phyloP scores from a whole-genome alignment of 768 basidiomycete species.

The Tephrocybe sp. region DNA sequence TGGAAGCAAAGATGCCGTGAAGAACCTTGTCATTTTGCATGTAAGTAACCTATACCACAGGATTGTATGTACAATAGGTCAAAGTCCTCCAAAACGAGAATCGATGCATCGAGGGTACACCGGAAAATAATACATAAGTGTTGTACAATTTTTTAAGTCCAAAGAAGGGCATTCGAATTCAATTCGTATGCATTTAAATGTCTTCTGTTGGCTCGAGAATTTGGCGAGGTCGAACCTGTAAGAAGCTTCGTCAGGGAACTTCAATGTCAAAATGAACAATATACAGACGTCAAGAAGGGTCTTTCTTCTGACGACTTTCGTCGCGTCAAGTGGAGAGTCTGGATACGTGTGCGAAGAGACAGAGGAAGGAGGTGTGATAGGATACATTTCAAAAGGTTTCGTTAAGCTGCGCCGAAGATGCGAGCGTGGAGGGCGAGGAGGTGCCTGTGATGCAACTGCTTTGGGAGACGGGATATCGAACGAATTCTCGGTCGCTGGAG shows the following conservation, averaged over 20 bases:
- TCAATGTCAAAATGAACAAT: not conserved
- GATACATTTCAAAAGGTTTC: slow-evolving; percentile 28
- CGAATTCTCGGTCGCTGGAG: slow-evolving; percentile 15
- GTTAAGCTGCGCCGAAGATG: slow-evolving; percentile 20
- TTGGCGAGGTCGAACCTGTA: slow-evolving; percentile 26
- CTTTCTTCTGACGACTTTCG: slow-evolving; percentile 22
- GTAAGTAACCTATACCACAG: not conserved
- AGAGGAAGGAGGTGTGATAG: slow-evolving; percentile 40
- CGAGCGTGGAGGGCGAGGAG: slow-evolving; percentile 23
- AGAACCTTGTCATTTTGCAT: not conserved
- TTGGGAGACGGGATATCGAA: slow-evolving; percentile 5
- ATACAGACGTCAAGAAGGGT: slow-evolving; percentile 37
- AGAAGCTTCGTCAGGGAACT: not conserved
- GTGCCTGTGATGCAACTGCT: slow-evolving; percentile 6
- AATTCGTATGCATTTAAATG: not conserved
- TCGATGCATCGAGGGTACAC: not conserved
- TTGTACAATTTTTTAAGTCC: not conserved
- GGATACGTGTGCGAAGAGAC: slow-evolving; percentile 30
- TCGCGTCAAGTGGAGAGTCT: slow-evolving; percentile 20
- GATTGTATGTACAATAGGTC: not conserved
- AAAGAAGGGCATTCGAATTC: not conserved
- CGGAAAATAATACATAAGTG: too few relatives aligned
- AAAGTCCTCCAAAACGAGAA: not conserved
- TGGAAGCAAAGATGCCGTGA: slow-evolving; percentile 14
- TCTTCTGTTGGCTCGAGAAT: slow-evolving; percentile 9